Evolutionary conservation across 345 rosid species (phyloP).

Genomic region (Erodium maritimum): DNA sequence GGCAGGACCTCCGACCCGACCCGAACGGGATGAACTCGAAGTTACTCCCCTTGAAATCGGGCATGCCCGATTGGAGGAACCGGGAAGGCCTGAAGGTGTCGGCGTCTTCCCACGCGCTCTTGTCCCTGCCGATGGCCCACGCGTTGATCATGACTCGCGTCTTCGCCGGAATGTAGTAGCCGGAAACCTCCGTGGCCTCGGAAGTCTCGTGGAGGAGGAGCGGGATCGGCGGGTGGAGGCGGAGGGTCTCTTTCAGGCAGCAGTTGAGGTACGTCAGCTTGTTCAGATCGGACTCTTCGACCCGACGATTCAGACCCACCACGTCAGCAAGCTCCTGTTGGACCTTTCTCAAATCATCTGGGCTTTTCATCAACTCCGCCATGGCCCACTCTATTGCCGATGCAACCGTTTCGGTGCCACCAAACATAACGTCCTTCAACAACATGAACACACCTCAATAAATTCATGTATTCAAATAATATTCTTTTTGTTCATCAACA

Average conservation of each 20-base stretch:
- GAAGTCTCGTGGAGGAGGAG: slow-evolving; percentile 82
- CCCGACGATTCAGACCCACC: slow-evolving; percentile 63
- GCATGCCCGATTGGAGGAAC: slow-evolving; percentile 46
- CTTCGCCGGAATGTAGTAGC: slow-evolving; percentile 53
- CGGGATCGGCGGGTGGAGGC: slow-evolving; percentile 93
- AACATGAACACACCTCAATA: background rate
- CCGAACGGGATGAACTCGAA: slow-evolving; percentile 90
- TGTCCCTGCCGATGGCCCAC: slow-evolving; percentile 68
- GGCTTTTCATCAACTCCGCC: slow-evolving; percentile 65
- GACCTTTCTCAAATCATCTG: slow-evolving; percentile 45
- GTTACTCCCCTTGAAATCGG: slow-evolving; percentile 67
- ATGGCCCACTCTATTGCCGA: slow-evolving; percentile 90
- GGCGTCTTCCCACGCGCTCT: slow-evolving; percentile 62
- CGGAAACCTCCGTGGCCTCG: slow-evolving; percentile 45
- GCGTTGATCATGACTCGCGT: slow-evolving; percentile 70
- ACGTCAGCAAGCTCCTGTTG: slow-evolving; percentile 67
- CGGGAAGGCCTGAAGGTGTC: slow-evolving; percentile 59
- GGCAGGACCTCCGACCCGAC: slow-evolving; percentile 83
- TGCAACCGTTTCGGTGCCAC: slow-evolving; percentile 95
- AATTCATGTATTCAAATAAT: too few relatives aligned
- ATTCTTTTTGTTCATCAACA: too few relatives aligned
- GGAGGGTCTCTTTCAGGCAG: slow-evolving; percentile 54
- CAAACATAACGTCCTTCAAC: slow-evolving; percentile 87
- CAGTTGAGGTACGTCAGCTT: slow-evolving; percentile 54
- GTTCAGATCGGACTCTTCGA: slow-evolving; percentile 65